phyloP scores from a whole-genome alignment of 106 monocot genomes.

The Triglochin maritima region DNA sequence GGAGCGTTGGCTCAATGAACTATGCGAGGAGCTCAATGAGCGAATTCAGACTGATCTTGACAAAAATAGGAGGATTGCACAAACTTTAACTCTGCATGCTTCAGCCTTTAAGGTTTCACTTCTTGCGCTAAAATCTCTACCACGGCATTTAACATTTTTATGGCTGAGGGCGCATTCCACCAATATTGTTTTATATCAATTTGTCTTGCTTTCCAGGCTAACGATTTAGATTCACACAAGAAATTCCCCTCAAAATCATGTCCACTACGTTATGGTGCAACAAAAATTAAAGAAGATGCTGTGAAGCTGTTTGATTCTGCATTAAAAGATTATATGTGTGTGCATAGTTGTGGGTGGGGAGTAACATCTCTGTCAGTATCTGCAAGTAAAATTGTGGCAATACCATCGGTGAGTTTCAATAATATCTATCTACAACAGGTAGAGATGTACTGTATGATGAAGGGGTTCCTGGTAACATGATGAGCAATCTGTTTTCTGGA shows the following conservation, averaged over 20 bases:
- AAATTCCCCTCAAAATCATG: slow-evolving; percentile 98
- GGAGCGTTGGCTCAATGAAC: slow-evolving; percentile 74
- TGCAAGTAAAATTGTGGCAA: slow-evolving; percentile 90
- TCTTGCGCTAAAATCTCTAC: neutral
- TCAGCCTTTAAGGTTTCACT: slow-evolving; percentile 58
- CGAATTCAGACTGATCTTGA: slow-evolving; percentile 75
- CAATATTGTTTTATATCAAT: neutral
- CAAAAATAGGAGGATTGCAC: slow-evolving; percentile 72
- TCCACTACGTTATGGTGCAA: slow-evolving; percentile 68
- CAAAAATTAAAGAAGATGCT: slow-evolving; percentile 95
- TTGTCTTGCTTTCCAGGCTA: slow-evolving; percentile 28
- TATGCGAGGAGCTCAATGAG: slow-evolving; percentile 91
- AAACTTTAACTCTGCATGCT: slow-evolving; percentile 76
- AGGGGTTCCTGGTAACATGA: no score
- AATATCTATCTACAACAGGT: neutral
- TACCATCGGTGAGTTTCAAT: slow-evolving; percentile 50
- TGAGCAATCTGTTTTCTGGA: no score
- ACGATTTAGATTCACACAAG: slow-evolving; percentile 32
- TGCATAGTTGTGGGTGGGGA: slow-evolving; percentile 47
- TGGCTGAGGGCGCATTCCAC: neutral
- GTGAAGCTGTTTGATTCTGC: slow-evolving; percentile 69
- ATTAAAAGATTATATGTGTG: slow-evolving; percentile 61
- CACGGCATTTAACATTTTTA: neutral
- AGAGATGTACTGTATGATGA: no score
- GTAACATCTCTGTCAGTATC: slow-evolving; percentile 74